Base-by-base conservation (phyloP, 371 early-diverging fungal species). In the Entomophthora muscae region DNA sequence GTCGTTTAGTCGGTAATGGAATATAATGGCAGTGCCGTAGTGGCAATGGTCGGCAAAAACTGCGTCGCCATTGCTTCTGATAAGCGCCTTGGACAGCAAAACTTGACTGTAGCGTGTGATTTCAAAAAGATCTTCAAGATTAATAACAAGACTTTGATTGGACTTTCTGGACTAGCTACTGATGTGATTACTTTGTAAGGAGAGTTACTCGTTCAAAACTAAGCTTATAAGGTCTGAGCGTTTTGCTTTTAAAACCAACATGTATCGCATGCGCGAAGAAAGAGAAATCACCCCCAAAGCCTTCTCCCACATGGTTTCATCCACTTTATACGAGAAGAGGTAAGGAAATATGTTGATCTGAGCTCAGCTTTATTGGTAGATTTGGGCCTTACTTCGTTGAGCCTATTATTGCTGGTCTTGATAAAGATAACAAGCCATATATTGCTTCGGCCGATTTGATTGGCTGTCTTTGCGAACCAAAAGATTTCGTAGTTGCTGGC, bases 51-150 rank as follows among this genome's bases (percentile, higher is more conserved):
- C 53, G 99, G 99, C 71, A 97, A 98, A 75, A 82, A 89, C 74
- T 95, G 95, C 72, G 96, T 99, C 3, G 96, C 97, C 55, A 95
- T 99, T 68, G 98, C 97, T 1, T 83, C 91, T 31, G 99, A 99
- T 78, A 90, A 85, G 69, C 84, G 91, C 65, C 73, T 91, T 31
- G 96, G 99, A 53, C 83, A 87, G 63, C 93, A 95, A 68, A 83
- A 87, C 67, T 81, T 97, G 81, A 98, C 99, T 23, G 83, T 98
- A 22, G 83, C 86, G 59, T 93, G 84, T 56, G 85, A 95, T 64
- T 96, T 98, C 71, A 83, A 88, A 74, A 96, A 98, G 79, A 83
- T 98, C 59, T 96, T 93, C 72, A 77, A 77, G 59, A 83, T 91
- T 54, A 90, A 89, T 32, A 87, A 91, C 69, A 88, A 85, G 71